Evolutionary conservation across 2,329 filamentous ascomycete species (phyloP).

Genomic region (Harringtonia lauricola): DNA sequence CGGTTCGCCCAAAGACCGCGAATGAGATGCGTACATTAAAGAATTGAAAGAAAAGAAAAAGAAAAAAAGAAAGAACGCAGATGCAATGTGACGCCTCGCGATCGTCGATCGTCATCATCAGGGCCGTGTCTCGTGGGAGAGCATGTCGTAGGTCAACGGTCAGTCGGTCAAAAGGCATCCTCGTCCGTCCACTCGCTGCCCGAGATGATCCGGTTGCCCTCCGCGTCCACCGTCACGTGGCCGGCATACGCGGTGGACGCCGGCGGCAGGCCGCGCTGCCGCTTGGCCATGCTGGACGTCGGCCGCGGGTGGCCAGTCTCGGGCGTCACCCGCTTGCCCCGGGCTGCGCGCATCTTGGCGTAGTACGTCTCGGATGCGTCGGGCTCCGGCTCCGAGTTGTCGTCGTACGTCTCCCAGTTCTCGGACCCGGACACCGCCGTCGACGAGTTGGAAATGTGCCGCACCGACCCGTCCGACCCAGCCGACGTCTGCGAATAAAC

Average conservation of each 20-base stretch:
- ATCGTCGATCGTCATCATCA: too few species aligned
- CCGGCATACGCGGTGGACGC: slow-evolving; percentile 29
- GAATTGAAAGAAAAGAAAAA: background rate
- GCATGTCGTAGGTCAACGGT: too few species aligned
- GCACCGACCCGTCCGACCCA: slow-evolving; percentile 22
- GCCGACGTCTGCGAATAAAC: slow-evolving; percentile 25
- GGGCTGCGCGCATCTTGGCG: slow-evolving; percentile 60
- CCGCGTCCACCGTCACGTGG: slow-evolving; percentile 39
- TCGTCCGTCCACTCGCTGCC: slow-evolving; percentile 59
- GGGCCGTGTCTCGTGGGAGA: background rate
- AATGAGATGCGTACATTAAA: too few species aligned
- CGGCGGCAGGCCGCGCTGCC: slow-evolving; percentile 40
- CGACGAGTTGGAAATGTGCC: slow-evolving; percentile 69
- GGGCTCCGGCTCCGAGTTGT: slow-evolving; percentile 63
- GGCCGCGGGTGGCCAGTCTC: slow-evolving; percentile 23
- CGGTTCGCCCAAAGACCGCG: too few species aligned
- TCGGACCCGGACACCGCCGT: slow-evolving; percentile 73
- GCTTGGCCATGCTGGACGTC: slow-evolving; percentile 32
- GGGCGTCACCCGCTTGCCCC: slow-evolving; percentile 51
- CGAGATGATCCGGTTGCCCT: slow-evolving; percentile 51
- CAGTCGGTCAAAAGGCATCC: slow-evolving; percentile 38
- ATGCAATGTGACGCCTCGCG: too few species aligned
- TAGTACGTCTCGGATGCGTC: slow-evolving; percentile 73
- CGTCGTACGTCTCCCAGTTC: slow-evolving; percentile 97
- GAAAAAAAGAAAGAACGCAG: background rate